phyloP scores from a whole-genome alignment of 2,329 filamentous ascomycete species.

The Stromatinia cepivora region DNA sequence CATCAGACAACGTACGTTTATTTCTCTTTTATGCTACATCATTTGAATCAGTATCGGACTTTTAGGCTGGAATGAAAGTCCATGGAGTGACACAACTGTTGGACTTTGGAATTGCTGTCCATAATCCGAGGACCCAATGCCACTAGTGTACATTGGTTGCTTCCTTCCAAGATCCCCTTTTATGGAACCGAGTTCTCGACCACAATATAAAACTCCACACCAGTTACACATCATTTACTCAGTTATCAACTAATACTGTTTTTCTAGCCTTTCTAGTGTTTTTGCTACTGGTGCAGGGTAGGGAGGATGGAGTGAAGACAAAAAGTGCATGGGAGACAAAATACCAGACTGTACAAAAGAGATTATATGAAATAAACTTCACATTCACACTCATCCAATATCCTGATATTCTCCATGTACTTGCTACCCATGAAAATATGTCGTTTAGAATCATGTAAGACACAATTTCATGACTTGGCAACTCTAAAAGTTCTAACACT shows the following conservation, averaged over 20 bases:
- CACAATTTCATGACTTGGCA: neutral
- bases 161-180: neutral
- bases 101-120: neutral
- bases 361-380: slow-evolving; percentile 21
- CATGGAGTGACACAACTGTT: neutral
- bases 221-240: neutral
- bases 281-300: neutral
- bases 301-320: slow-evolving; percentile 1
- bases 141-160: slow-evolving; percentile 6
- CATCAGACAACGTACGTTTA: slow-evolving; percentile 62
- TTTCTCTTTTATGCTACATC: slow-evolving; percentile 6
- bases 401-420: neutral
- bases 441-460: neutral
- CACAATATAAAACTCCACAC: neutral
- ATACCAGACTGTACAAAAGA: slow-evolving; percentile 24
- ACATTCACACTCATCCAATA: slow-evolving; percentile 8
- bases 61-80: too few species aligned
- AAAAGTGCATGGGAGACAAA: slow-evolving; percentile 14
- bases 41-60: too few species aligned
- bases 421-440: neutral
- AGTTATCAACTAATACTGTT: neutral
- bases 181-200: neutral
- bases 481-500: neutral
- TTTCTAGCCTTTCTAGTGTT: slow-evolving; percentile 20
- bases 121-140: neutral